These are phyloP conservation scores for Tulasnella calospora DNA, from an alignment of 768 basidiomycete genomes.

Conservation along the genomic window DNA sequence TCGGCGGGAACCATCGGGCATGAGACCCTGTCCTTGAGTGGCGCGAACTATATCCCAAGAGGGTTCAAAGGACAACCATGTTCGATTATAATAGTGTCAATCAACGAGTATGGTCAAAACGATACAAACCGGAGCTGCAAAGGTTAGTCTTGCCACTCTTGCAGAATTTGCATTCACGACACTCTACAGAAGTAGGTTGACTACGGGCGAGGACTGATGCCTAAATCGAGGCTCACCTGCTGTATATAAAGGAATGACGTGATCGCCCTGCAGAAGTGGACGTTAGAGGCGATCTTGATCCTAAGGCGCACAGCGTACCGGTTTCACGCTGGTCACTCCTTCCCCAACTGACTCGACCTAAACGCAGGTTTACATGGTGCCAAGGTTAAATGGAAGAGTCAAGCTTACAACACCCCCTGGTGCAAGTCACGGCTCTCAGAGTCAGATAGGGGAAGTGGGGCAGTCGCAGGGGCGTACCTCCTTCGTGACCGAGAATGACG, in stretches of 20 bases:
- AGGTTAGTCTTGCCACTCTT: constrained; percentile 97
- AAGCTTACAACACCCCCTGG: constrained; percentile 3
- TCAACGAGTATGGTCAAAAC: neutral
- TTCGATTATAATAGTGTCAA: neutral
- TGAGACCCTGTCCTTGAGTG: constrained; percentile 89
- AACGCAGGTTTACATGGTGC: neutral
- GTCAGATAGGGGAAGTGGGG: neutral
- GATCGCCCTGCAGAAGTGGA: constrained; percentile 60
- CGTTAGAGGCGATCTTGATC: neutral
- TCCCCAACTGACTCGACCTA: constrained; percentile 97
- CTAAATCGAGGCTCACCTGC: constrained; percentile 53
- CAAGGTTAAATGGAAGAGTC: neutral
- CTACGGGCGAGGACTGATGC: neutral
- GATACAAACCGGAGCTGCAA: constrained; percentile 73
- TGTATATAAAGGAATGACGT: constrained; percentile 95
- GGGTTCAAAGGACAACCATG: neutral
- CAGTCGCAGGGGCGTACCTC: constrained; percentile 70
- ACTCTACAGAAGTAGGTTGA: constrained; percentile 54
- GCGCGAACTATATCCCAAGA: constrained; percentile 60
- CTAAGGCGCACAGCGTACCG: constrained; percentile 38
- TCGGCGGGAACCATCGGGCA: constrained; percentile 85
- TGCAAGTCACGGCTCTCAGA: neutral
- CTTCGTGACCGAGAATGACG: constrained; percentile 91
- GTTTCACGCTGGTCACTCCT: constrained; percentile 76
- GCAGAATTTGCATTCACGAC: constrained; percentile 97